Conservation (phyloP, 257 asterid genomes). For the Solanum okadae region DNA sequence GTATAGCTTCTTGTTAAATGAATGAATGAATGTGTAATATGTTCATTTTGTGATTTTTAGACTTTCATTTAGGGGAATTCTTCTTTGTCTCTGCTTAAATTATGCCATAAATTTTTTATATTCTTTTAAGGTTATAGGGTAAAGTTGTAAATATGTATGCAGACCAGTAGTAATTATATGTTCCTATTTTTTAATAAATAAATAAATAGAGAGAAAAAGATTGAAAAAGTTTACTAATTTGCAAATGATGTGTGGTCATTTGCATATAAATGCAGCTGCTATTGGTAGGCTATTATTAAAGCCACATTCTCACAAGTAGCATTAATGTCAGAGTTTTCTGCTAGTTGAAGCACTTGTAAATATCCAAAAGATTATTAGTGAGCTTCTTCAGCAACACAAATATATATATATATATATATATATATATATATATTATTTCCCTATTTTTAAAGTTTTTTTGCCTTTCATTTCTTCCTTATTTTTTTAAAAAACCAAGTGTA, state of each 20-base stretch:
- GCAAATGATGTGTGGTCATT: not conserved
- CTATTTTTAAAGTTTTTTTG: not conserved
- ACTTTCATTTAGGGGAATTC: not conserved
- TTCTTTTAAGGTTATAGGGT: not conserved
- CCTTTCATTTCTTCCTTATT: not conserved
- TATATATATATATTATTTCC: not conserved
- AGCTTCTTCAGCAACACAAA: not conserved
- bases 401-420: too few relatives aligned
- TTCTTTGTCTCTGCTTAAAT: not conserved
- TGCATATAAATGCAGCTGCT: not conserved
- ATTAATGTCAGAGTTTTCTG: not conserved
- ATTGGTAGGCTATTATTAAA: not conserved
- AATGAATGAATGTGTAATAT: conserved; percentile 4
- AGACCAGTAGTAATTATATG: not conserved
- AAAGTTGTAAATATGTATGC: not conserved
- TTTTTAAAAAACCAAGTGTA: not conserved
- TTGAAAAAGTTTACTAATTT: not conserved
- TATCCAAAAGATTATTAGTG: not conserved
- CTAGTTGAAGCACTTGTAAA: not conserved
- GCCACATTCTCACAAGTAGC: conserved; percentile 1
- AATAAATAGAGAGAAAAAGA: not conserved
- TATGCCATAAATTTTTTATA: not conserved
- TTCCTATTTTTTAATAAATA: not conserved
- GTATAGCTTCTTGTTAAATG: not conserved
- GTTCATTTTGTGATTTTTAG: not conserved